Evolutionary conservation across 345 rosid genomes (phyloP), one percentile per base, ranked within the genome.

Genomic region (Carallia brachiata): DNA sequence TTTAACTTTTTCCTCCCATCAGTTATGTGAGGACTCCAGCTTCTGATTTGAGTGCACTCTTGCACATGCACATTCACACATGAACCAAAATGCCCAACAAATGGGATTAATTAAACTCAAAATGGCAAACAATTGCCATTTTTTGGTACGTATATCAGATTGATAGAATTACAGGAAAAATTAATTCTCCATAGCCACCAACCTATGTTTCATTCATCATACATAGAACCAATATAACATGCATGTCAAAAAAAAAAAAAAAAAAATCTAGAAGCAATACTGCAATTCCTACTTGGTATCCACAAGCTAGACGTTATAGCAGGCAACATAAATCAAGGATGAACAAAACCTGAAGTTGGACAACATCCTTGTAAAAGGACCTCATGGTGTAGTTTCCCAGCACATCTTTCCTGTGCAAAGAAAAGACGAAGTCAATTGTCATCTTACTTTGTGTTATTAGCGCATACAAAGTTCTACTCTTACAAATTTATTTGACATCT

Each of bases 291-390:
- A 13, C 16, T n/a, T 50, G 36, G 16, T 55, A 40, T 62, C 60
- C 63, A 60, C 65, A 60, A 60, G 39, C 48, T 27, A 70, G 40
- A 27, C 52, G 47, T 60, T 48, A 31, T 18, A 32, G 17, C 53
- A 69, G 32, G 9, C 40, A 17, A 18, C 12, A 54, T 4, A 28
- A 36, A 5, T 34, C 62, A 30, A 61, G 60, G 55, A 30, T 52
- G 40, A 71, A 73, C 72, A 71, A 63, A 71, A 94, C 96, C 95
- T 88, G 93, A 55, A 88, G 92, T 47, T 76, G 73, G 67, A 87
- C 80, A 68, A 91, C 91, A 65, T 85, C 86, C 36, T 31, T 74
- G 73, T 89, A 94, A 82, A 89, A 89, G 73, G 95, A 80, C 37
- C 80, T 74, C 85, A 91, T 89, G 36, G 87, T 80, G 74, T 71